phyloP scores from a whole-genome alignment of 1,284 basidiomycete genomes.

The Meira nashicola region DNA sequence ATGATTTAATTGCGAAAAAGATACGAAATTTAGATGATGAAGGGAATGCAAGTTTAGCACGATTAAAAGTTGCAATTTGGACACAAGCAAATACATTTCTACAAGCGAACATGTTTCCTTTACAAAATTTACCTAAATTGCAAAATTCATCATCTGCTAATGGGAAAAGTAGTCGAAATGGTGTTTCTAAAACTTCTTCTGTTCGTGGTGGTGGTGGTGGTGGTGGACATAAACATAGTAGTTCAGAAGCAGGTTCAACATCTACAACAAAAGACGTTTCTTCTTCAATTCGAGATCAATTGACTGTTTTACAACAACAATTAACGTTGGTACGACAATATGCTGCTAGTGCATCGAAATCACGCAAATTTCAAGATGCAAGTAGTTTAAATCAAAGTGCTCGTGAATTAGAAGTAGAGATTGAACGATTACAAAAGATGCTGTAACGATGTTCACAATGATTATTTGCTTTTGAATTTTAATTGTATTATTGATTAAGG shows the following conservation, averaged over 20 bases:
- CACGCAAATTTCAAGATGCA: conserved; percentile 46
- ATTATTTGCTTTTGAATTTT: no score
- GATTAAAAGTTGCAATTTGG: conserved; percentile 61
- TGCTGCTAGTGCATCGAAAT: conserved; percentile 28
- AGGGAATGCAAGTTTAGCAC: conserved; percentile 1
- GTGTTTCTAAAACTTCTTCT: neutral
- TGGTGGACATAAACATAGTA: neutral
- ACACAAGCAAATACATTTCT: conserved; percentile 74
- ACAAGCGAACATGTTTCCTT: conserved; percentile 55
- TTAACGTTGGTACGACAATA: conserved; percentile 35
- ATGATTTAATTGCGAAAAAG: conserved; percentile 80
- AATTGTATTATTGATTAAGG: no score
- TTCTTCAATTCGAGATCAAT: conserved; percentile 23
- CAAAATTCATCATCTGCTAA: conserved; percentile 20
- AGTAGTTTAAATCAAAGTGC: conserved; percentile 34
- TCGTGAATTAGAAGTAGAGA: conserved; percentile 42
- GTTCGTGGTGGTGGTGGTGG: neutral
- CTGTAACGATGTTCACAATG: no score
- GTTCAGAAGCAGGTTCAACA: neutral
- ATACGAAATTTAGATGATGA: conserved; percentile 73
- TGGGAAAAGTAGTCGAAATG: neutral
- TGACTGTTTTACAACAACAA: conserved; percentile 44
- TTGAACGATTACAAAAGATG: conserved; percentile 23
- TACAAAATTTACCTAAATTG: conserved; percentile 64
- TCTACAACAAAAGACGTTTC: conserved; percentile 4